Conservation (phyloP, 2,329 filamentous ascomycete species). For the Aspergillus hiratsukae region DNA sequence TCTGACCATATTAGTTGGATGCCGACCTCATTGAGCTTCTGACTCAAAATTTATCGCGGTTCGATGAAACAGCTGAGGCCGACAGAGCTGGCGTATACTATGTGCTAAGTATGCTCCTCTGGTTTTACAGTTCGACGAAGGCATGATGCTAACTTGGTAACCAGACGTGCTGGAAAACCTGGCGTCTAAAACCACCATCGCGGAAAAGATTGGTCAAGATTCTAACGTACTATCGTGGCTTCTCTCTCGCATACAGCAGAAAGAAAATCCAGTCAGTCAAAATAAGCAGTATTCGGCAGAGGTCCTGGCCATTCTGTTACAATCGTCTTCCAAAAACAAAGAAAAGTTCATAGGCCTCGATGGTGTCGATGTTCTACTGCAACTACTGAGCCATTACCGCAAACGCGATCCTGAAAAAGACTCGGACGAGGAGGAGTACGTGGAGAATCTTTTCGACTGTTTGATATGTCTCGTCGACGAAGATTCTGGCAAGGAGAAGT, state of each 20-base stretch:
- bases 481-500: constrained; percentile 68
- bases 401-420: constrained; percentile 81
- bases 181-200: constrained; percentile 63
- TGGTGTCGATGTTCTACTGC: constrained; percentile 73
- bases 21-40: constrained; percentile 40
- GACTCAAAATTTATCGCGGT: constrained; percentile 61
- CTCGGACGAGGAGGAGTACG: constrained; percentile 87
- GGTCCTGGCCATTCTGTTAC: constrained; percentile 81
- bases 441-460: constrained; percentile 88
- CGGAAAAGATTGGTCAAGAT: constrained; percentile 68
- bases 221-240: constrained; percentile 71
- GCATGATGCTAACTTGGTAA: constrained; percentile 10
- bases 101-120: constrained; percentile 52
- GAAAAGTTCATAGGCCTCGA: constrained; percentile 60
- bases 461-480: constrained; percentile 78
- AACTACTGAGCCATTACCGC: constrained; percentile 78
- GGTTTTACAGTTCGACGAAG: background rate
- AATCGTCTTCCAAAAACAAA: constrained; percentile 66
- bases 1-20: constrained; percentile 33
- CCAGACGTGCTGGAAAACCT: constrained; percentile 75
- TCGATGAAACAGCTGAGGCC: constrained; percentile 68
- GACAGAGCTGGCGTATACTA: constrained; percentile 87
- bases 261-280: constrained; percentile 67
- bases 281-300: constrained; percentile 96
- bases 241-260: constrained; percentile 64